Conservation (phyloP, 208 protist species). For the Strigomonas culicis region DNA sequence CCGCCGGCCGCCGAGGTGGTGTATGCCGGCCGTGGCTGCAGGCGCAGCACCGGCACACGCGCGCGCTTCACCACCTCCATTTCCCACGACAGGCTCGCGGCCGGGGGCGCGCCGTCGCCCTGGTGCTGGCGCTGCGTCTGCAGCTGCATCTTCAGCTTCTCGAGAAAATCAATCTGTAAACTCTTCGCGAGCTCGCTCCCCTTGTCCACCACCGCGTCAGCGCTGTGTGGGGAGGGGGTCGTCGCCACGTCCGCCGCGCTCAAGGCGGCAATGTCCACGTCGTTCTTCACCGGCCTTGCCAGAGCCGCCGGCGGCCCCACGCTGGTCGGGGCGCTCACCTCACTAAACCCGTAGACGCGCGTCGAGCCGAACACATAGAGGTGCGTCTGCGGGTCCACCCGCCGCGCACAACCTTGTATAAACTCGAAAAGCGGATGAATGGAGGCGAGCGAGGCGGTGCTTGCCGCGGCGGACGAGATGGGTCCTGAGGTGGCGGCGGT, state of each 20-base stretch:
- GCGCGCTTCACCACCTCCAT: conserved; percentile 75
- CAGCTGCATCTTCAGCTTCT: conserved; percentile 7
- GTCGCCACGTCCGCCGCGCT: conserved; percentile 19
- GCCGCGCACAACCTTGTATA: conserved; percentile 24
- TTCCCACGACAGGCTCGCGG: conserved; percentile 38
- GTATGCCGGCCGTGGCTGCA: background rate
- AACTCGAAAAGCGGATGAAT: background rate
- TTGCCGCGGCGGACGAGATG: too few relatives aligned
- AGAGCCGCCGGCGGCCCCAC: conserved; percentile 16
- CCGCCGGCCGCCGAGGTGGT: conserved; percentile 9
- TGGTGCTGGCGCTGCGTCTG: background rate
- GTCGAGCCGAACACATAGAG: conserved; percentile 84
- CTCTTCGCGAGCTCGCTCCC: conserved; percentile 58
- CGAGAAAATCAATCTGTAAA: conserved; percentile 62
- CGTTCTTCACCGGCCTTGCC: conserved; percentile 8
- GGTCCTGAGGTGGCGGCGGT: too few relatives aligned
- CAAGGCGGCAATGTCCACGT: conserved; percentile 83
- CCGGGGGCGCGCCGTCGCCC: conserved; percentile 21
- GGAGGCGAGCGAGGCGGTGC: too few relatives aligned
- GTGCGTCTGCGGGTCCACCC: conserved; percentile 44
- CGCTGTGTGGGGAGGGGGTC: too few relatives aligned
- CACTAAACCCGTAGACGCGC: conserved; percentile 50
- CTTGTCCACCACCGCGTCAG: conserved; percentile 47
- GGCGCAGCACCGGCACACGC: conserved; percentile 73
- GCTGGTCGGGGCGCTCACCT: conserved; percentile 23